These are phyloP conservation scores for Rhexocercosporidium sp. DNA, from an alignment of 2,329 filamentous ascomycete species.

Conservation along the genomic window DNA sequence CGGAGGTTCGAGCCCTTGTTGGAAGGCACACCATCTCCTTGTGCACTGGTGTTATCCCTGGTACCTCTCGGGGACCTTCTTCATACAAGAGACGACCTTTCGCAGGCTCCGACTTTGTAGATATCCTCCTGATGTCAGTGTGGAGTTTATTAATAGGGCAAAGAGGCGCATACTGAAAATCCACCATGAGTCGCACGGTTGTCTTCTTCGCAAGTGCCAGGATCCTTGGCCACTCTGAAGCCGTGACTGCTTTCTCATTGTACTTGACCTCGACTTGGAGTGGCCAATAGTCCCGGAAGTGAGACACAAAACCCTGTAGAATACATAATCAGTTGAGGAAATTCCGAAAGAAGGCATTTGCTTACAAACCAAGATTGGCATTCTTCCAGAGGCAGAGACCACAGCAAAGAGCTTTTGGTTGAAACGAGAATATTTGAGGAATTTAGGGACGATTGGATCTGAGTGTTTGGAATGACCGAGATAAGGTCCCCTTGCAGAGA, in stretches of 20 bases:
- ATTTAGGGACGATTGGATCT: not conserved
- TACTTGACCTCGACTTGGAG: conserved; percentile 45
- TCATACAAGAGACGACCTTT: conserved; percentile 9
- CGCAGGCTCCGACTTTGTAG: not conserved
- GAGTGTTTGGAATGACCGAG: not conserved
- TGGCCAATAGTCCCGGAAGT: conserved; percentile 52
- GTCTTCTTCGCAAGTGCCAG: conserved; percentile 31
- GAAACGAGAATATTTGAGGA: conserved; percentile 17
- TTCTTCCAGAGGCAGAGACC: conserved; percentile 47
- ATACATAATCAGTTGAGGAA: not conserved
- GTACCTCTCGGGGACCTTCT: not conserved
- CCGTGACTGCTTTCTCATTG: conserved; percentile 39
- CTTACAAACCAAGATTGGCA: conserved; percentile 54
- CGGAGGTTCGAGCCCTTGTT: not conserved
- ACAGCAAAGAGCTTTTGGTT: conserved; percentile 39
- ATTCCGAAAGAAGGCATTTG: conserved; percentile 7
- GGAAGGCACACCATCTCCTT: not conserved
- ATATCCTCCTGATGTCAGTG: not conserved
- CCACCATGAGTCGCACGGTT: conserved; percentile 28
- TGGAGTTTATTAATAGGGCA: not conserved
- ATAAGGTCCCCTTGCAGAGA: conserved; percentile 43
- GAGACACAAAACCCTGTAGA: conserved; percentile 43
- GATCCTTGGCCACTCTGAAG: conserved; percentile 37
- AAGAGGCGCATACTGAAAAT: conserved; percentile 17
- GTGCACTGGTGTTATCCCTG: not conserved